These are phyloP conservation scores for Cytospora chrysosperma DNA, from an alignment of 2,329 filamentous ascomycete species.

Conservation along the genomic window DNA sequence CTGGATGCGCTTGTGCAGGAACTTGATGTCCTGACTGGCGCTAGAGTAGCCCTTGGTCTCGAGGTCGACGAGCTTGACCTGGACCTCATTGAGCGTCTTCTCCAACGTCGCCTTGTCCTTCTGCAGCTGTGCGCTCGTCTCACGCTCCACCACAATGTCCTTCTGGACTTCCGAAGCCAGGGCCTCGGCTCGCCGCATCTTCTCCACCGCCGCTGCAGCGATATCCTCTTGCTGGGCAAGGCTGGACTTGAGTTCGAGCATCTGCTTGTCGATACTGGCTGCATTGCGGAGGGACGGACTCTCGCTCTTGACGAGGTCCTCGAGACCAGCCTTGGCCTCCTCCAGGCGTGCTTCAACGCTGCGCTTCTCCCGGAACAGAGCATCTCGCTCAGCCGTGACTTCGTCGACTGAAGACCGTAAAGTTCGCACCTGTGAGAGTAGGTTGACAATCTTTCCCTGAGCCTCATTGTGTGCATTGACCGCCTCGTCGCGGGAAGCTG, in stretches of 20 bases:
- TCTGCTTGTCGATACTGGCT: slow-evolving; percentile 82
- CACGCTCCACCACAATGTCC: slow-evolving; percentile 83
- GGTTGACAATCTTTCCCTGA: slow-evolving; percentile 85
- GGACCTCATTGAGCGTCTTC: slow-evolving; percentile 86
- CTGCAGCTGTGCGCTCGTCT: slow-evolving; percentile 76
- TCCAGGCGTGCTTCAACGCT: slow-evolving; percentile 79
- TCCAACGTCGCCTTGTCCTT: slow-evolving; percentile 88
- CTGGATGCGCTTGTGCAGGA: slow-evolving; percentile 90
- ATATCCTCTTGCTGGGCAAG: slow-evolving; percentile 94
- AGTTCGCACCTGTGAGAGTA: slow-evolving; percentile 84
- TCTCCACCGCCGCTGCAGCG: slow-evolving; percentile 85
- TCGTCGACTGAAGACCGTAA: slow-evolving; percentile 86
- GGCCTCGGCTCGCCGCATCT: slow-evolving; percentile 93
- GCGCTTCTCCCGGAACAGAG: slow-evolving; percentile 84
- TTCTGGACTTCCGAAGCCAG: slow-evolving; percentile 87
- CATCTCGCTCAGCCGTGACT: slow-evolving; percentile 78
- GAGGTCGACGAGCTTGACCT: slow-evolving; percentile 85
- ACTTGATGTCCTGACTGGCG: slow-evolving; percentile 91
- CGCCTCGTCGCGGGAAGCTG: slow-evolving; percentile 89
- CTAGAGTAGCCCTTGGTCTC: slow-evolving; percentile 97
- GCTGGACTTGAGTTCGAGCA: slow-evolving; percentile 83
- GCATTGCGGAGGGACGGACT: slow-evolving; percentile 87
- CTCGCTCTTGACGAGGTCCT: slow-evolving; percentile 82
- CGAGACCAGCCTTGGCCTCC: slow-evolving; percentile 84
- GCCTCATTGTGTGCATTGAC: slow-evolving; percentile 92